These are phyloP conservation scores for Cyberlindnera mrakii DNA, from an alignment of 805 yeast genomes.

Conservation along the genomic window DNA sequence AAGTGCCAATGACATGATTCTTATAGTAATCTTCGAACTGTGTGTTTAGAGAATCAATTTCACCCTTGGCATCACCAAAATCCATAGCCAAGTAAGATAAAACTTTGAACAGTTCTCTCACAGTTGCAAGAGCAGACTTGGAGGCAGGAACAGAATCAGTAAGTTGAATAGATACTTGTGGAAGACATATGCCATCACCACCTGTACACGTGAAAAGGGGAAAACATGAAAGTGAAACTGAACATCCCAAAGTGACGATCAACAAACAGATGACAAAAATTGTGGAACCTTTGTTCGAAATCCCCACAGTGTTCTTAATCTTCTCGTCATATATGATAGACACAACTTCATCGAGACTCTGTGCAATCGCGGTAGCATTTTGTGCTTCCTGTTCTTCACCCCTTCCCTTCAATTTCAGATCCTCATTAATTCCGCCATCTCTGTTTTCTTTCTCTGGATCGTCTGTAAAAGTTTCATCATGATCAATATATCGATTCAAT, in stretches of 20 bases:
- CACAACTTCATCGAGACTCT: conserved; percentile 10
- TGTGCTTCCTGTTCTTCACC: neutral
- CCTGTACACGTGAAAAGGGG: conserved; percentile 28
- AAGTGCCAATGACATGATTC: conserved; percentile 36
- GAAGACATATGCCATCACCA: conserved; percentile 29
- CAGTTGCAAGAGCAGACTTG: conserved; percentile 26
- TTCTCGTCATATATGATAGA: conserved; percentile 8
- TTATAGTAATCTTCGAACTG: conserved; percentile 23
- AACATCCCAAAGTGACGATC: neutral
- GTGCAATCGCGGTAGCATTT: neutral
- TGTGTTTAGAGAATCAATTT: conserved; percentile 15
- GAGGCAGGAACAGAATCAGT: conserved; percentile 32
- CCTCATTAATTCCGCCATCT: neutral
- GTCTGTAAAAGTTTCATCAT: neutral
- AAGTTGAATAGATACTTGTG: conserved; percentile 38
- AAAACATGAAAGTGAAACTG: conserved; percentile 6
- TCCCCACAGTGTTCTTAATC: neutral
- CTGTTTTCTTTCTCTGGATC: neutral
- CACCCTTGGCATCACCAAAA: conserved; percentile 26
- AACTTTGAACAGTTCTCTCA: conserved; percentile 37
- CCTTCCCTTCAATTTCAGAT: neutral
- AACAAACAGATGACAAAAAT: neutral
- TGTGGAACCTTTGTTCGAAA: neutral
- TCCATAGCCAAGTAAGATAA: conserved; percentile 41
- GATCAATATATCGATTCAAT: neutral